These are phyloP conservation scores for Leishmania major DNA, from an alignment of 208 protist genomes.

Conservation along the genomic window DNA sequence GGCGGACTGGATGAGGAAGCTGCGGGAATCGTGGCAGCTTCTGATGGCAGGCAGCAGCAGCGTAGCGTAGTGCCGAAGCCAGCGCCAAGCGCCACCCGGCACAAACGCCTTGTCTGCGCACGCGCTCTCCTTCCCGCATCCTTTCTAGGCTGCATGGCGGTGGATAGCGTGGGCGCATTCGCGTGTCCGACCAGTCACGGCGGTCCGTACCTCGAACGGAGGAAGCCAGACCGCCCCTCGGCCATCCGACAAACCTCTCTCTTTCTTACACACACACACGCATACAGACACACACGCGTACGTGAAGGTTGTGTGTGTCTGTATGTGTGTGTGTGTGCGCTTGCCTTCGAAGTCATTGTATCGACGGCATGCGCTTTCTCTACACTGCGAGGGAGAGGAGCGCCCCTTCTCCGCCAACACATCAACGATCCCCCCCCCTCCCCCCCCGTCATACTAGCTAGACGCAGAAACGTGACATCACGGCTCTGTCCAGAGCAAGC, in stretches of 20 bases:
- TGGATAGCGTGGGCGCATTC: neutral
- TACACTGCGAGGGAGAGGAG: neutral
- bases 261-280: neutral
- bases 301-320: neutral
- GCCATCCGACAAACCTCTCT: neutral
- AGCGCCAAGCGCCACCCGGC: neutral
- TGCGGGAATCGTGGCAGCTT: slow-evolving; percentile 25
- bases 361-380: neutral
- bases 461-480: too few species aligned
- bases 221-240: neutral
- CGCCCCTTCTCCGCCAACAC: too few species aligned
- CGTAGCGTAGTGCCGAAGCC: neutral
- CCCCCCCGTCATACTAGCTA: too few species aligned
- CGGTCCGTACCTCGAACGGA: neutral
- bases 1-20: slow-evolving; percentile 19
- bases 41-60: slow-evolving; percentile 26
- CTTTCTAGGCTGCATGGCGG: neutral
- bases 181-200: neutral
- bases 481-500: too few species aligned
- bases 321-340: too few species aligned
- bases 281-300: neutral
- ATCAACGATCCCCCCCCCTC: too few species aligned
- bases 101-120: neutral
- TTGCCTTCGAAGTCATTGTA: too few species aligned
- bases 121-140: neutral